phyloP scores from a whole-genome alignment of 345 rosid genomes.

The Eucalyptus regnans region DNA sequence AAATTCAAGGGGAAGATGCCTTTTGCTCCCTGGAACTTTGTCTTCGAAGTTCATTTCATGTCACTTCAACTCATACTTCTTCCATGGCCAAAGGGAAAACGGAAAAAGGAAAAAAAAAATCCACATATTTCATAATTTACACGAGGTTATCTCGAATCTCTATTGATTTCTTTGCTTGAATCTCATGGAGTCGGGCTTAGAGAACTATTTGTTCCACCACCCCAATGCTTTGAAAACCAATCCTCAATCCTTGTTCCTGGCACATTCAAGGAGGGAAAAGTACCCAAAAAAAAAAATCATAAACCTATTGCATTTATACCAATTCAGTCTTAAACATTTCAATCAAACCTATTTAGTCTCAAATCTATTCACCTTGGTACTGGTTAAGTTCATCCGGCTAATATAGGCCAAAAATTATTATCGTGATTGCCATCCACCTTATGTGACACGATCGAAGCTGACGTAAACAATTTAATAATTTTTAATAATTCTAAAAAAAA shows the following conservation, averaged over 20 bases:
- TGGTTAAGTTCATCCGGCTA: rapidly evolving
- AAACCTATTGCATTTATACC: rapidly evolving
- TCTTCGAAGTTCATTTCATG: neutral
- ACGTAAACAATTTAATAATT: rapidly evolving
- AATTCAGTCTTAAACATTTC: no score
- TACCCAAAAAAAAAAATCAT: rapidly evolving
- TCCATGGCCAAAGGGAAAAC: neutral
- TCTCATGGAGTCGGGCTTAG: neutral
- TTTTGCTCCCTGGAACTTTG: neutral
- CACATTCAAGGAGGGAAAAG: no score
- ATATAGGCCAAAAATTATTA: rapidly evolving
- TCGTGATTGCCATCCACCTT: rapidly evolving
- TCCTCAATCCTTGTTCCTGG: rapidly evolving
- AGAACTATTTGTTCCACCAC: neutral
- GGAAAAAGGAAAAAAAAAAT: no score
- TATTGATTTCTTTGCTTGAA: neutral
- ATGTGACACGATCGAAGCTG: rapidly evolving
- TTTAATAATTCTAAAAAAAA: no score
- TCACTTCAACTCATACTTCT: neutral
- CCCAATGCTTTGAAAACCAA: no score
- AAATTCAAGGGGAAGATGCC: neutral
- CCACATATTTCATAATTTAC: neutral
- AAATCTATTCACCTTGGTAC: rapidly evolving
- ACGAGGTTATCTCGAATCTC: rapidly evolving
- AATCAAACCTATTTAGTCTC: rapidly evolving